Evolutionary conservation across 306 rosid genomes (phyloP), one percentile per base, ranked within the genome.

Genomic region (Casuarina cunninghamiana): DNA sequence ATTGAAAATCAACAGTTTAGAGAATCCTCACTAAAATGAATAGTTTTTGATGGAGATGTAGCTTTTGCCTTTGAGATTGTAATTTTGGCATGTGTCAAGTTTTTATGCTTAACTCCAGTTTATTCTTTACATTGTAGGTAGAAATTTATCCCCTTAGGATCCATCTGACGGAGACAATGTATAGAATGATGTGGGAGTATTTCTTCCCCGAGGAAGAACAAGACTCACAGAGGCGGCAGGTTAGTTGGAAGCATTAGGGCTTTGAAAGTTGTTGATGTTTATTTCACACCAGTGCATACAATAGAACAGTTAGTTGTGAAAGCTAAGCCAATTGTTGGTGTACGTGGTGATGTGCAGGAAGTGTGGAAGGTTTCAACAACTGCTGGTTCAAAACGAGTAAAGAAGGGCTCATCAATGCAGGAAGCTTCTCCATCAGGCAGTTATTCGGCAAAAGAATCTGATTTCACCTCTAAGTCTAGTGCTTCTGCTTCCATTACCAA

Each of bases 361-460:
- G 94, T 90, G 84, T 96, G 99, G 99, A 93, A 93, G 87, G 93
- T 93, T 84, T 93, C 99, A 79, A 96, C 98, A 54, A 91, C 97
- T 73, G 93, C 98, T 71, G 99, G 97, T 74, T 85, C 93, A 77
- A 96, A 86, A 86, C 98, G 99, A 63, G 96, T 87, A 65, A 96
- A 86, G 92, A 96, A 93, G 85, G 85, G 85, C 68, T 81, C 92
- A 53, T 80, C 86, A 78, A 10, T 76, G 75, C 88, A 78, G 19
- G 99, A 95, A 71, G 89, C 85, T 74, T 80, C 90, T 80, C 77
- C 87, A 75, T 88, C 93, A 79, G 86, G 74, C 84, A 83, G 84
- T 85, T 88, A 88, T 74, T 74, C 93, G 82, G 69, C 54, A 53
- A 95, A 89, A 84, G 99, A 93, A 80, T 65, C 86, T 0, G 99